Conservation (phyloP, 2,329 filamentous ascomycete genomes). For the Berkeleyomyces rouxiae region DNA sequence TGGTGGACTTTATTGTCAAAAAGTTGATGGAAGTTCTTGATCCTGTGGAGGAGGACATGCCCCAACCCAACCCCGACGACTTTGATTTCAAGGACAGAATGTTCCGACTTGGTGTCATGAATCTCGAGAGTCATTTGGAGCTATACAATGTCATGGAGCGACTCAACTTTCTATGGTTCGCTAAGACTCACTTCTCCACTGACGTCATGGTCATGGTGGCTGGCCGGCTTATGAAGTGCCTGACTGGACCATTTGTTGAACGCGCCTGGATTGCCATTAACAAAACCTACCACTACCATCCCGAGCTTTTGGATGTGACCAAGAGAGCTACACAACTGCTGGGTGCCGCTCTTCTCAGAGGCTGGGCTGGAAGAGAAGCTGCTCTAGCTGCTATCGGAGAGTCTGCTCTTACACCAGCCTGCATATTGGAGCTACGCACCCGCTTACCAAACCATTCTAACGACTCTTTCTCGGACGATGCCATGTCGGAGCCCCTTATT, state of each 20-base stretch:
- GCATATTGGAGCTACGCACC: conserved; percentile 28
- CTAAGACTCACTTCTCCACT: conserved; percentile 36
- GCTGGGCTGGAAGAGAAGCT: conserved; percentile 34
- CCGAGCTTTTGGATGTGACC: conserved; percentile 32
- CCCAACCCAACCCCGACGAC: conserved; percentile 34
- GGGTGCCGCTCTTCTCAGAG: conserved; percentile 5
- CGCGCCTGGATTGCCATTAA: conserved; percentile 35
- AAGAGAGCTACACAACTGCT: conserved; percentile 23
- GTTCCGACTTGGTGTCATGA: conserved; percentile 36
- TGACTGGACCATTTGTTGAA: conserved; percentile 33
- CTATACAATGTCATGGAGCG: conserved; percentile 28
- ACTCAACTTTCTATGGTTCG: conserved; percentile 38
- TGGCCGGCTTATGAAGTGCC: conserved; percentile 34
- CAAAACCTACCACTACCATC: conserved; percentile 30
- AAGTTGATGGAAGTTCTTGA: conserved; percentile 33
- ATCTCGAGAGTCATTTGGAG: conserved; percentile 30
- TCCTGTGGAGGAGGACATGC: conserved; percentile 28
- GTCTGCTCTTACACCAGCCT: conserved; percentile 27
- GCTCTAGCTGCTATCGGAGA: conserved; percentile 24
- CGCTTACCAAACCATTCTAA: conserved; percentile 24
- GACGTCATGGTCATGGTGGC: conserved; percentile 39
- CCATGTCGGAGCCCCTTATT: conserved; percentile 11
- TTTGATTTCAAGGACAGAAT: conserved; percentile 34
- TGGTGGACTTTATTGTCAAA: conserved; percentile 31
- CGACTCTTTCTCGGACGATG: conserved; percentile 17